Evolutionary conservation across 2,329 filamentous ascomycete species (phyloP).

Genomic region (Raffaelea arxii): DNA sequence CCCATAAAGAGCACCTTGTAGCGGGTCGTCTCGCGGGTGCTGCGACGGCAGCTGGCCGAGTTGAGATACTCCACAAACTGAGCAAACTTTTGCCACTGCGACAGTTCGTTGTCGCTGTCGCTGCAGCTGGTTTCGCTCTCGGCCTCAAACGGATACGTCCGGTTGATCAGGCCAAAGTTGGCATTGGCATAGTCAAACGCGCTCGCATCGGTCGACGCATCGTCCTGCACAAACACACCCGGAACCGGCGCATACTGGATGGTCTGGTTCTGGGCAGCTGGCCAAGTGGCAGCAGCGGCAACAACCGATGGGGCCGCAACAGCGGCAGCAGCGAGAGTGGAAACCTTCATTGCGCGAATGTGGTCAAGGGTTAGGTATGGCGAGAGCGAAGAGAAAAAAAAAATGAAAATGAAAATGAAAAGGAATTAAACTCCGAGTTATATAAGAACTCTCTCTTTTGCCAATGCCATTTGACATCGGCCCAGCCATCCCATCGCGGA

Average conservation of each 20-base stretch:
- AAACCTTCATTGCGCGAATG: not conserved
- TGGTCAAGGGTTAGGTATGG: no score
- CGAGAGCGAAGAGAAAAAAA: no score
- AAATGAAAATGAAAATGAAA: no score
- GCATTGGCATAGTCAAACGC: not conserved
- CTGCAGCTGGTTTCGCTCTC: not conserved
- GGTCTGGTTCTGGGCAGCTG: not conserved
- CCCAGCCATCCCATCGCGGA: no score
- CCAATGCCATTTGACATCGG: no score
- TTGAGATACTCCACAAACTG: not conserved
- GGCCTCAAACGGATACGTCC: not conserved
- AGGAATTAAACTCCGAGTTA: no score
- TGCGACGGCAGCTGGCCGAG: not conserved
- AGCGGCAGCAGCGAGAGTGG: not conserved
- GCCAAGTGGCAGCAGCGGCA: not conserved
- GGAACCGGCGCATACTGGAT: not conserved
- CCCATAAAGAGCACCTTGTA: conserved; percentile 62
- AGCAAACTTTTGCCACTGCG: not conserved
- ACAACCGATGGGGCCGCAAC: not conserved
- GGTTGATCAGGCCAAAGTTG: not conserved
- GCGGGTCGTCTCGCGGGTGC: not conserved
- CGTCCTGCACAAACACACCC: not conserved
- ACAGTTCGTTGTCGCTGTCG: no score
- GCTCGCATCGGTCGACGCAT: not conserved
- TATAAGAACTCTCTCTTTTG: no score